A percentile compares a stretch with the other conserved stretches of the same genome.
Evolutionary conservation across 164 flowering plant genomes (phyloP).

Genomic region (Magnolia kwangsiensis): DNA sequence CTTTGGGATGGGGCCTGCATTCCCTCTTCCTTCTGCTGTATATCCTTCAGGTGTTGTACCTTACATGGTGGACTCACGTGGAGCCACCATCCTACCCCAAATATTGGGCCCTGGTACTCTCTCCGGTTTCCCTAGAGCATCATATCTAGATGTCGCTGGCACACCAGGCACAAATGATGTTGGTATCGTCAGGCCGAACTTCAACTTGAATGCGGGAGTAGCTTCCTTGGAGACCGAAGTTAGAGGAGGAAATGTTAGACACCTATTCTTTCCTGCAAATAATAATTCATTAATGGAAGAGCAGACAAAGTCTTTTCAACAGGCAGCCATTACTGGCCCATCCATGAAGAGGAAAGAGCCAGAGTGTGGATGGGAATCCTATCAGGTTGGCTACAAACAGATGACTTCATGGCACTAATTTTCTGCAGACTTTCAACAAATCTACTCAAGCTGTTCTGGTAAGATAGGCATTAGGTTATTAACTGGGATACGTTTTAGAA

Average conservation of each 20-base stretch:
- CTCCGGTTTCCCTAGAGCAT: slow-evolving; percentile 13
- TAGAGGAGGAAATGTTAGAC: slow-evolving; percentile 16
- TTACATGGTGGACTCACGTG: slow-evolving; percentile 18
- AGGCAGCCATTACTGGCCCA: slow-evolving; percentile 10
- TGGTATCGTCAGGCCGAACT: slow-evolving; percentile 15
- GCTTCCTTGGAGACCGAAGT: slow-evolving; percentile 10
- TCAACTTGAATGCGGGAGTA: slow-evolving; percentile 15
- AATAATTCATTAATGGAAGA: slow-evolving; percentile 16
- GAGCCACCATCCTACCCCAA: slow-evolving; percentile 19
- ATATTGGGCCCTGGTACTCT: slow-evolving; percentile 18
- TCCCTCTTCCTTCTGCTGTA: slow-evolving; percentile 12
- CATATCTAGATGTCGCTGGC: slow-evolving; percentile 10
- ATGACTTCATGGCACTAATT: slow-evolving; percentile 11
- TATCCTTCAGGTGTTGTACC: slow-evolving; percentile 17
- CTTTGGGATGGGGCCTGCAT: slow-evolving; percentile 13
- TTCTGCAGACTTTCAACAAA: background rate
- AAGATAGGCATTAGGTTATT: slow-evolving; percentile 1
- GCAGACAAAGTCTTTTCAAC: slow-evolving; percentile 16
- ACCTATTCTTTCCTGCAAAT: slow-evolving; percentile 12
- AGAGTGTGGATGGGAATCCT: slow-evolving; percentile 12
- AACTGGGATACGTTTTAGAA: background rate
- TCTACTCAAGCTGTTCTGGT: slow-evolving; percentile 1
- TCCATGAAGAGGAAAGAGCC: slow-evolving; percentile 15
- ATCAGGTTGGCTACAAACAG: slow-evolving; percentile 11
- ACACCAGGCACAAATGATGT: slow-evolving; percentile 10